Conservation (phyloP, 768 basidiomycete genomes). For the Leccinum longicurvipes region DNA sequence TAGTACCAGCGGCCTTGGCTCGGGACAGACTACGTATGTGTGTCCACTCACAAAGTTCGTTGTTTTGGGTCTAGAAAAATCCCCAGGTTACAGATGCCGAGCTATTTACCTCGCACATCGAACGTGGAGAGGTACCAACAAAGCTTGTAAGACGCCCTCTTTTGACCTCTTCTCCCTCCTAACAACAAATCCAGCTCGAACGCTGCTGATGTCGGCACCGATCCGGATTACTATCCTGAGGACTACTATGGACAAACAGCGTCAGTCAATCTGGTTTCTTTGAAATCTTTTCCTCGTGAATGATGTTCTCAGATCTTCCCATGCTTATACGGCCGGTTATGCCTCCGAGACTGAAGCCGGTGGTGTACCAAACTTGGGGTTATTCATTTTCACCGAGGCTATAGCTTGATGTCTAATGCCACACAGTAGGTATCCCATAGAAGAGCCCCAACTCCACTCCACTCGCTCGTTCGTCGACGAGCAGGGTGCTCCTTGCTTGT, state of each 20-base stretch:
- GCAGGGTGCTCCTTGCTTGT: neutral
- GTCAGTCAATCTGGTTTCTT: constrained; percentile 10
- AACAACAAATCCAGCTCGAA: constrained; percentile 10
- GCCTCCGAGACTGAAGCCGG: neutral
- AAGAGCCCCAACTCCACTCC: neutral
- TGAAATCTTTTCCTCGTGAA: constrained; percentile 1
- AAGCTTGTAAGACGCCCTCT: constrained; percentile 13
- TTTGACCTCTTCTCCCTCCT: neutral
- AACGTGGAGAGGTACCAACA: constrained; percentile 5
- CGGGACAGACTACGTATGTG: constrained; percentile 13
- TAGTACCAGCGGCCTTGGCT: neutral
- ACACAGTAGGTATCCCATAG: constrained; percentile 12
- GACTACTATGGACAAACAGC: constrained; percentile 6
- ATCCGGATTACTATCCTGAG: constrained; percentile 4
- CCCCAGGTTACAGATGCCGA: constrained; percentile 5
- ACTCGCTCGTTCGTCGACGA: neutral
- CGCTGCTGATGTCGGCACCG: neutral
- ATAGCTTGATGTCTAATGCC: constrained; percentile 9
- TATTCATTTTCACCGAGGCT: constrained; percentile 8
- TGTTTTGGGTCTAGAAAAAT: neutral
- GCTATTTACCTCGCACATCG: neutral
- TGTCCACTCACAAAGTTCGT: neutral
- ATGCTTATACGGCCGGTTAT: constrained; percentile 7
- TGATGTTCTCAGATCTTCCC: neutral
- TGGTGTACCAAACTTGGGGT: constrained; percentile 10